Evolutionary conservation across 805 yeast species (phyloP).

Genomic region (Wickerhamiella occidentalis): DNA sequence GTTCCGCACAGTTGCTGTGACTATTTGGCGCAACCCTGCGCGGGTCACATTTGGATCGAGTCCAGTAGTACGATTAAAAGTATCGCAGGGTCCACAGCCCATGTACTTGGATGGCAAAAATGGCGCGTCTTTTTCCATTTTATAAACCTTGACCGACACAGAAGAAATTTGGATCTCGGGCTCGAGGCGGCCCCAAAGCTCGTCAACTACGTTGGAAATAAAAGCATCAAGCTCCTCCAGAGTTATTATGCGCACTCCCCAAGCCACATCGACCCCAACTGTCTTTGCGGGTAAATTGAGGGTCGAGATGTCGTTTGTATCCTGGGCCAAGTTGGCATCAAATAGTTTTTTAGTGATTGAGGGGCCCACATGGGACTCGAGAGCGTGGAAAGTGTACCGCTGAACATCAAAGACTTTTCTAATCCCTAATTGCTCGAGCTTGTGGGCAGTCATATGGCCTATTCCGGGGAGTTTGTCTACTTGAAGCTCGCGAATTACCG

Average conservation of each 20-base stretch:
- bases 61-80: slow-evolving; percentile 43
- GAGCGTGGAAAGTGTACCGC: slow-evolving; percentile 25
- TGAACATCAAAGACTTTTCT: slow-evolving; percentile 33
- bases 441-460: slow-evolving; percentile 33
- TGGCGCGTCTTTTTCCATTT: slow-evolving; percentile 55
- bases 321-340: slow-evolving; percentile 54
- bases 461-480: slow-evolving; percentile 36
- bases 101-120: slow-evolving; percentile 62
- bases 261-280: slow-evolving; percentile 77
- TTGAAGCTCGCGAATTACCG: slow-evolving; percentile 30
- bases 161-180: slow-evolving; percentile 34
- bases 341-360: slow-evolving; percentile 57
- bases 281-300: slow-evolving; percentile 46
- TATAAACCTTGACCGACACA: slow-evolving; percentile 53
- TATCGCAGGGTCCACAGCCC: slow-evolving; percentile 76
- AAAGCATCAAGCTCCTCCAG: slow-evolving; percentile 54
- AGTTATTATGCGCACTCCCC: slow-evolving; percentile 69
- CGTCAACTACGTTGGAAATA: slow-evolving; percentile 43
- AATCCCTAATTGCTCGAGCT: slow-evolving; percentile 32
- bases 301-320: slow-evolving; percentile 37
- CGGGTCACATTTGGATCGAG: slow-evolving; percentile 30
- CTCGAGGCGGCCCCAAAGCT: slow-evolving; percentile 43
- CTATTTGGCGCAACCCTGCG: slow-evolving; percentile 20
- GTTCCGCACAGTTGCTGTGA: slow-evolving; percentile 33
- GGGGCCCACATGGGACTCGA: slow-evolving; percentile 46